Conservation (phyloP, 805 yeast genomes). For the Metschnikowia lunata region DNA sequence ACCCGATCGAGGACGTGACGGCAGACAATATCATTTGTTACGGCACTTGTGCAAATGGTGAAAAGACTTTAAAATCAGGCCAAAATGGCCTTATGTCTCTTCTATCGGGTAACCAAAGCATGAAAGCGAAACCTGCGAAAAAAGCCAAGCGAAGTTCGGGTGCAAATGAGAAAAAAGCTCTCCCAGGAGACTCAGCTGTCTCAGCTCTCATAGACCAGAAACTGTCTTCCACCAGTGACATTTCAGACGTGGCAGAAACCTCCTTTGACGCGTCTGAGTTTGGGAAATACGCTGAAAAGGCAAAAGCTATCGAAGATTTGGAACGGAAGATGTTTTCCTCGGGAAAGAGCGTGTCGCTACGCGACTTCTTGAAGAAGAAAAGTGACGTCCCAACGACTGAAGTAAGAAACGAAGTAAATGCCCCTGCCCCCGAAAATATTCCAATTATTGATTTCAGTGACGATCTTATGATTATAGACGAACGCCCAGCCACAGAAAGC, state of each 20-base stretch:
- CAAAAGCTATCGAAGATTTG: constrained; percentile 6
- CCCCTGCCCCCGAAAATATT: constrained; percentile 1
- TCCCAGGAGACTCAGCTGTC: not conserved
- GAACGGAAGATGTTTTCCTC: constrained; percentile 11
- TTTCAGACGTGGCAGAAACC: constrained; percentile 3
- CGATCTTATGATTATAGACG: not conserved
- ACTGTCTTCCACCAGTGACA: not conserved
- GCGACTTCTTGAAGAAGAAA: constrained; percentile 10
- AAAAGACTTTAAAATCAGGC: not conserved
- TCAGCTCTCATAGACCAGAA: not conserved
- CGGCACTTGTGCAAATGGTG: not conserved
- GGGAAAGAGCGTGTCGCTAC: constrained; percentile 10
- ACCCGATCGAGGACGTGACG: constrained; percentile 4
- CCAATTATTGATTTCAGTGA: constrained; percentile 2
- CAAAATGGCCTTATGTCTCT: constrained; percentile 13
- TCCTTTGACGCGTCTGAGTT: constrained; percentile 8
- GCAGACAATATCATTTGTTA: not conserved
- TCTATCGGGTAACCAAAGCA: constrained; percentile 14
- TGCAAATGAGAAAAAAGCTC: not conserved
- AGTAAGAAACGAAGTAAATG: not conserved
- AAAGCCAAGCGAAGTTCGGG: not conserved
- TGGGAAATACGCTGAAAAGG: constrained; percentile 2
- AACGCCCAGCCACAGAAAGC: not conserved
- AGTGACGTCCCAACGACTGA: not conserved
- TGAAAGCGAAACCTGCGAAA: constrained; percentile 1